phyloP scores from a whole-genome alignment of 306 rosid species.

The Sindora glabra region DNA sequence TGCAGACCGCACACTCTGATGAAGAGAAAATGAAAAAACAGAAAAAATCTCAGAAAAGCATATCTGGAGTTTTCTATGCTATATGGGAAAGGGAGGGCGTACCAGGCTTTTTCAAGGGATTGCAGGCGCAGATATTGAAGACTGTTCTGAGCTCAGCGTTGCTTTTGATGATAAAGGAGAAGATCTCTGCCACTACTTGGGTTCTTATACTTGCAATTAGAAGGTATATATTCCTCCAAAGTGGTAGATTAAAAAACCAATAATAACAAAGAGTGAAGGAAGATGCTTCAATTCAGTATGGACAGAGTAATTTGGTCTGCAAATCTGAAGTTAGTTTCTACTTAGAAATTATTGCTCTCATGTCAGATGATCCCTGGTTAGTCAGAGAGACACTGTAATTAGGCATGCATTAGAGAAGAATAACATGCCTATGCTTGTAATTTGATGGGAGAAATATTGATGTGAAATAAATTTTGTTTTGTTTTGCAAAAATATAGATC shows the following conservation, averaged over 20 bases:
- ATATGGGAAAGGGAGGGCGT: constrained; percentile 90
- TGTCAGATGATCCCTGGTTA: too few species aligned
- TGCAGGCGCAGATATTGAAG: constrained; percentile 93
- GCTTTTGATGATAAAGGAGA: constrained; percentile 98
- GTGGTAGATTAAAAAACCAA: constrained; percentile 30
- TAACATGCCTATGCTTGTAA: too few species aligned
- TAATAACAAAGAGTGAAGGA: constrained; percentile 11
- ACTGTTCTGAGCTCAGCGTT: constrained; percentile 93
- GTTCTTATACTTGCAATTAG: constrained; percentile 72
- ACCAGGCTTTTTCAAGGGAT: constrained; percentile 82
- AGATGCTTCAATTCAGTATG: constrained; percentile 14
- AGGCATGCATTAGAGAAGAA: too few species aligned
- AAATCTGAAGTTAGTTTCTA: neutral
- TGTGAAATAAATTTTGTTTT: too few species aligned
- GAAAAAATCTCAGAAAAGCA: constrained; percentile 42
- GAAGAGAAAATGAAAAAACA: constrained; percentile 26
- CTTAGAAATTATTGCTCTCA: too few species aligned
- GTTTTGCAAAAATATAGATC: too few species aligned
- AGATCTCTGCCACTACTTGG: constrained; percentile 82
- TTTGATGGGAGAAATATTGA: too few species aligned
- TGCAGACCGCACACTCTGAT: constrained; percentile 77
- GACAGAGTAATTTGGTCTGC: constrained; percentile 12
- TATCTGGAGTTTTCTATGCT: constrained; percentile 40
- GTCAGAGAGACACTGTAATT: too few species aligned
- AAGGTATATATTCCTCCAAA: constrained; percentile 58